Evolutionary conservation across 169 alveolate species (phyloP).

Genomic region (Amoebophrya sp.): DNA sequence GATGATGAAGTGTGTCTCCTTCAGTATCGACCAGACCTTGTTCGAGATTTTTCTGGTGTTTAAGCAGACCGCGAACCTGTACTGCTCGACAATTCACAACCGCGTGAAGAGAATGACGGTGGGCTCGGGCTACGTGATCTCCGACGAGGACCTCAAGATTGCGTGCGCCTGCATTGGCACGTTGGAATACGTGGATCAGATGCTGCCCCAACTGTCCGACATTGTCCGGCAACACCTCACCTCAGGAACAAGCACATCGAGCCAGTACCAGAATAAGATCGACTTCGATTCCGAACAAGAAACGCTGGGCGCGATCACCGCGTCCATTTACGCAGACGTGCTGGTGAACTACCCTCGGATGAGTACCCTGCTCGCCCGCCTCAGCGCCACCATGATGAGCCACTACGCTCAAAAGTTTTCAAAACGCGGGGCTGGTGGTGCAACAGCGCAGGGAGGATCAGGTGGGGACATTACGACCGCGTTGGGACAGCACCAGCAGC

Average conservation of each 20-base stretch:
- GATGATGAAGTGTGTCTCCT: background rate
- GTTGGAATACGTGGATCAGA: background rate
- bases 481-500: too few relatives aligned
- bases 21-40: background rate
- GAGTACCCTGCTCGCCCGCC: too few relatives aligned
- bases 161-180: conserved; percentile 9
- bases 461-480: too few relatives aligned
- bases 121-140: too few relatives aligned
- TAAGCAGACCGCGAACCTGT: background rate
- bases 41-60: background rate
- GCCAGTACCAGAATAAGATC: background rate
- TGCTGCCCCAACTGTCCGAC: background rate
- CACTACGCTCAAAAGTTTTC: too few relatives aligned
- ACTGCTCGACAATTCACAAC: background rate
- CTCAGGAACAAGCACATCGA: too few relatives aligned
- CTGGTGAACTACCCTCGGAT: background rate
- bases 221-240: background rate
- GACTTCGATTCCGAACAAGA: background rate
- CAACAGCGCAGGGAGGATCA: too few relatives aligned
- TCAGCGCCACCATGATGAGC: too few relatives aligned
- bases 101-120: background rate
- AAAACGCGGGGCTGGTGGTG: too few relatives aligned
- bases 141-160: too few relatives aligned
- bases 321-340: background rate
- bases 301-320: background rate